These are phyloP conservation scores for Sextonia rubra DNA, from an alignment of 164 flowering plant genomes.

Conservation along the genomic window DNA sequence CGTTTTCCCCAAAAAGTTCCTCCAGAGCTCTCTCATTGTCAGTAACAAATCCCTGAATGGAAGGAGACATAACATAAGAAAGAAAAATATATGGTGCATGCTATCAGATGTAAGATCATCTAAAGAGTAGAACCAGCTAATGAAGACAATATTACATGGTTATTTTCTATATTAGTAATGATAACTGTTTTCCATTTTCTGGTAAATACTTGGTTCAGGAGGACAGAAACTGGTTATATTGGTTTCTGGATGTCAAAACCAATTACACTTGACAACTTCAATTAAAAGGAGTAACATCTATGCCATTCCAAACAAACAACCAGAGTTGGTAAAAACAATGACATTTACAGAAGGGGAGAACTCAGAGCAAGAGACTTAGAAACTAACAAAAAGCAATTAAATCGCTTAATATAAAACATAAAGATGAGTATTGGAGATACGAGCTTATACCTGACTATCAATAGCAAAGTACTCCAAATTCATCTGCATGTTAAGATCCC, in stretches of 20 bases:
- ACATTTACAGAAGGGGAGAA: neutral
- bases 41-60: conserved; percentile 72
- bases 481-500: conserved; percentile 58
- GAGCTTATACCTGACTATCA: conserved; percentile 78
- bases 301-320: neutral
- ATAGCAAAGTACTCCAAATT: conserved; percentile 95
- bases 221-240: neutral
- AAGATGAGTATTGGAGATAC: neutral
- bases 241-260: neutral
- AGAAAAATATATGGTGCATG: neutral
- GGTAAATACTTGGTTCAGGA: neutral
- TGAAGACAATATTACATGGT: neutral
- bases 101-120: neutral
- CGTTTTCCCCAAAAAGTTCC: conserved; percentile 77
- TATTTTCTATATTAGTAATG: neutral
- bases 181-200: neutral
- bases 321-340: too few relatives aligned
- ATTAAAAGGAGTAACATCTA: neutral
- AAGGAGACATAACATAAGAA: neutral
- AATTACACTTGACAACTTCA: neutral
- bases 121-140: neutral
- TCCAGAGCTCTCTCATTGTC: conserved; percentile 83
- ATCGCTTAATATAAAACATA: neutral
- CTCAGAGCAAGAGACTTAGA: too few relatives aligned
- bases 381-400: too few relatives aligned